Base-by-base conservation (phyloP, 352 stramenopile genomes). In the Stephanocyclus meneghinianus region DNA sequence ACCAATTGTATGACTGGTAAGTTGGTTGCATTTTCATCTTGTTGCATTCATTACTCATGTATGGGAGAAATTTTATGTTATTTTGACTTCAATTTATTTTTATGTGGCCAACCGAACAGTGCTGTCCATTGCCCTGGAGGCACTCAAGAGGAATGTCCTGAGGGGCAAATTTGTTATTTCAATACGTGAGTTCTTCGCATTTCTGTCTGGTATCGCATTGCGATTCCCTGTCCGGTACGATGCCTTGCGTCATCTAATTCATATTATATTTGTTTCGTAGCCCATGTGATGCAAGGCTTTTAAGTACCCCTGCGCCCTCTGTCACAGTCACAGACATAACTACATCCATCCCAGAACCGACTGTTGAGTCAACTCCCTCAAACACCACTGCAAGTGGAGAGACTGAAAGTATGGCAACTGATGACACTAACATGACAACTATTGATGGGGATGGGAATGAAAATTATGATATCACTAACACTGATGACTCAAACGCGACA, bases 1-100 rank as follows among this genome's bases (percentile, higher is more conserved):
- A 79, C 63, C 78, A 84, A 56, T 79, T 84, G 60, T 84, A 80
- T 56, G 64, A 56, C 21, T 84, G 77, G 75, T 83, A 62, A 70
- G 75, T 82, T 32, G 18, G 15, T 26, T 9, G 30, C 18, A n/a
- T 51, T 66, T 40, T 26, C 42, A 13, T 0, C 10, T 3, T 15
- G 18, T n/a, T 11, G 50, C 8, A 9, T 59, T 32, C 9, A 59
- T 59, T 32, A 2, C n/a, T 32, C 37, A 32, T 6, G 3, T 53
- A 4, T 16, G n/a, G 13, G 13, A 53, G 6, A 5, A 21, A 6
- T 16, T 21, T 16, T 60, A 37, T 60, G 1, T 60, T 60, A 1
- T 15, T 35, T 21, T 47, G 11, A 64, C 30, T 5, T 2, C 29
- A 64, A 64, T 47, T 45, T 26, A 45, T 9, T 42, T 47, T 64